Conservation (phyloP, 1,284 basidiomycete genomes). For the Xanthoconium separans region DNA sequence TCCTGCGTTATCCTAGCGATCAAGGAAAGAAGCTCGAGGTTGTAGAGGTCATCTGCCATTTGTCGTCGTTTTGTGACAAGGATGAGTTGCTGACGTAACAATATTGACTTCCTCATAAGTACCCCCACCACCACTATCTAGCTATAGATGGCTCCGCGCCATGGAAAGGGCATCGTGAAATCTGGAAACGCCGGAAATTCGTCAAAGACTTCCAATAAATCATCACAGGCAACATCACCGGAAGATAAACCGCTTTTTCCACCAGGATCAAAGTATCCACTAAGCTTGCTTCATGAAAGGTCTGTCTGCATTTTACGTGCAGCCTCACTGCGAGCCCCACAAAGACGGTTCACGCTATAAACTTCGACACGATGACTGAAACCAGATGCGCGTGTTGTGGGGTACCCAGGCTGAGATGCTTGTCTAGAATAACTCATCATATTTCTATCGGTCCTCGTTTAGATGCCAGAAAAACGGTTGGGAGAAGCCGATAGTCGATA, state of each 20-base stretch:
- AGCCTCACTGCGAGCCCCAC: background rate
- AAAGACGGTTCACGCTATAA: background rate
- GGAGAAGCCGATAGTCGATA: constrained; percentile 76
- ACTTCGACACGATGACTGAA: background rate
- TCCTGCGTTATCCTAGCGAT: constrained; percentile 90
- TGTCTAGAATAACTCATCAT: background rate
- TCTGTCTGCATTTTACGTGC: constrained; percentile 24
- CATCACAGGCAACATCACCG: constrained; percentile 11
- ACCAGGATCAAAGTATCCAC: constrained; percentile 77
- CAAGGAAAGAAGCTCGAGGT: constrained; percentile 88
- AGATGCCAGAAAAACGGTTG: constrained; percentile 86
- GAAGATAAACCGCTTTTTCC: constrained; percentile 66
- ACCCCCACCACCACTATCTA: too few species aligned
- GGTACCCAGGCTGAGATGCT: constrained; percentile 2
- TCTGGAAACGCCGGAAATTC: constrained; percentile 87
- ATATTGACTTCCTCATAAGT: too few species aligned
- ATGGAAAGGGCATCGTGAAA: constrained; percentile 69
- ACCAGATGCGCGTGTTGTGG: background rate
- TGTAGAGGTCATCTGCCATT: constrained; percentile 85
- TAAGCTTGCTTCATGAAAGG: constrained; percentile 77
- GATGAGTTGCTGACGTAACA: constrained; percentile 22
- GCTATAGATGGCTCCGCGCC: constrained; percentile 64
- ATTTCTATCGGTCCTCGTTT: background rate
- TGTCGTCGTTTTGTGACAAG: constrained; percentile 2
- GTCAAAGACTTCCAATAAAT: constrained; percentile 50